Evolutionary conservation across 2,329 filamentous ascomycete genomes (phyloP).

Genomic region (Pseudocercospora eumusae): DNA sequence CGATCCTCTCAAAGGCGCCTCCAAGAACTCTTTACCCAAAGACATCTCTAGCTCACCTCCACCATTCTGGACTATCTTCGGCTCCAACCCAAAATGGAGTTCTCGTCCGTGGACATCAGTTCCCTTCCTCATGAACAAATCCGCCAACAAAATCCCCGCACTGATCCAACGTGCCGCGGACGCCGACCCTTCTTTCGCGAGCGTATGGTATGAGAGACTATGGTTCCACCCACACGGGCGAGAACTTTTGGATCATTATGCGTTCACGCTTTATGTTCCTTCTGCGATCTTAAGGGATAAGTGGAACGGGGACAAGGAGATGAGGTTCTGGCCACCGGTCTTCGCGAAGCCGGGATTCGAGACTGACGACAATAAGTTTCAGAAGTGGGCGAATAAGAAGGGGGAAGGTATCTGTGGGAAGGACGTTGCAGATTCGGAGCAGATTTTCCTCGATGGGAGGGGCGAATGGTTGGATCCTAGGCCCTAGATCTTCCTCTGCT

Average conservation of each 20-base stretch:
- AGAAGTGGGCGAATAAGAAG: slow-evolving; percentile 6
- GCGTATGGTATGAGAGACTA: slow-evolving; percentile 16
- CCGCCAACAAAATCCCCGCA: slow-evolving; percentile 15
- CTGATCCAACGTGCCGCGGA: slow-evolving; percentile 12
- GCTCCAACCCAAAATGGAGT: background rate
- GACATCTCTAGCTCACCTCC: slow-evolving; percentile 20
- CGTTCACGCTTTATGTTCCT: slow-evolving; percentile 8
- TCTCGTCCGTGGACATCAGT: slow-evolving; percentile 19
- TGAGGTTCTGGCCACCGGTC: slow-evolving; percentile 16
- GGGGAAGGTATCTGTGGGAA: slow-evolving; percentile 10
- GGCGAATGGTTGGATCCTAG: slow-evolving; percentile 20
- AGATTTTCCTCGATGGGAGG: slow-evolving; percentile 17
- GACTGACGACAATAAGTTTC: slow-evolving; percentile 9
- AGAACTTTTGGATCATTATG: slow-evolving; percentile 17
- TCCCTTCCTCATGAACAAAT: slow-evolving; percentile 14
- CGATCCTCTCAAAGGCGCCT: background rate
- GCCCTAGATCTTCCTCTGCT: background rate
- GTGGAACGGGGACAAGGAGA: background rate
- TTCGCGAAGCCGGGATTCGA: slow-evolving; percentile 16
- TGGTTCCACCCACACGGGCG: slow-evolving; percentile 25
- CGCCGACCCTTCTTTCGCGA: background rate
- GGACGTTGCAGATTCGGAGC: background rate
- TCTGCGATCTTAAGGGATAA: slow-evolving; percentile 9
- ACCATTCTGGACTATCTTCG: slow-evolving; percentile 23
- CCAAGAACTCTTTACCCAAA: slow-evolving; percentile 8